A percentile compares a stretch with the other conserved stretches of the same genome.
These are phyloP conservation scores for Dactylonectria estremocensis DNA, from an alignment of 2,329 filamentous ascomycete genomes.

Conservation along the genomic window DNA sequence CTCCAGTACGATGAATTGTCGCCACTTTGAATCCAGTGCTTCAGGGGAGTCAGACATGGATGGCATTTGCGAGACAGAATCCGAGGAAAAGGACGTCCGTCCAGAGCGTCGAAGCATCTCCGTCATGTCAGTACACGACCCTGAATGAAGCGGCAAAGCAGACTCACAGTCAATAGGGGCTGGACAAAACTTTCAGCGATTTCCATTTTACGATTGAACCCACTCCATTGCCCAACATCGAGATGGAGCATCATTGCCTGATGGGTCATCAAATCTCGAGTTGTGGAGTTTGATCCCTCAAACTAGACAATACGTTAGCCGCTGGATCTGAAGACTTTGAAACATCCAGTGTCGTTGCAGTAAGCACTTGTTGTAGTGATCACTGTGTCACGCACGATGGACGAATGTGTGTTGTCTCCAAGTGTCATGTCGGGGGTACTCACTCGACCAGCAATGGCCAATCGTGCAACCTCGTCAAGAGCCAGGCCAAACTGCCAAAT, in stretches of 20 bases:
- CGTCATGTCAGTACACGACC: constrained; percentile 8
- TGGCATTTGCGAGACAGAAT: constrained; percentile 34
- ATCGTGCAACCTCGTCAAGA: constrained; percentile 37
- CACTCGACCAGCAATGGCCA: constrained; percentile 38
- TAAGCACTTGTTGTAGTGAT: not conserved
- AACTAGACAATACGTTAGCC: constrained; percentile 29
- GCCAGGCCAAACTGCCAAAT: constrained; percentile 47
- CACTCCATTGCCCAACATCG: constrained; percentile 45
- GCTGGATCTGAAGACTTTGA: not conserved
- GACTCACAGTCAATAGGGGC: constrained; percentile 39
- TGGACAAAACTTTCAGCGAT: constrained; percentile 37
- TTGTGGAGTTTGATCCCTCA: constrained; percentile 26
- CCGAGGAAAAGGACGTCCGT: constrained; percentile 40
- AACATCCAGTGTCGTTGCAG: not conserved
- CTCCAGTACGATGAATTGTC: constrained; percentile 36
- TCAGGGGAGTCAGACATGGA: constrained; percentile 34
- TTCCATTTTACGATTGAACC: constrained; percentile 41
- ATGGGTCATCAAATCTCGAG: constrained; percentile 39
- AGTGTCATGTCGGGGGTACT: constrained; percentile 7
- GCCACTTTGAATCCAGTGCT: constrained; percentile 42
- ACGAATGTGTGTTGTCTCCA: not conserved
- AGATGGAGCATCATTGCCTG: constrained; percentile 45
- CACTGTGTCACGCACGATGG: not conserved
- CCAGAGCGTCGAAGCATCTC: constrained; percentile 43
- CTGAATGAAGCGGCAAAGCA: not conserved